phyloP scores from a whole-genome alignment of 192 early-diverging fungal species.

The Umbelopsis sp. region DNA sequence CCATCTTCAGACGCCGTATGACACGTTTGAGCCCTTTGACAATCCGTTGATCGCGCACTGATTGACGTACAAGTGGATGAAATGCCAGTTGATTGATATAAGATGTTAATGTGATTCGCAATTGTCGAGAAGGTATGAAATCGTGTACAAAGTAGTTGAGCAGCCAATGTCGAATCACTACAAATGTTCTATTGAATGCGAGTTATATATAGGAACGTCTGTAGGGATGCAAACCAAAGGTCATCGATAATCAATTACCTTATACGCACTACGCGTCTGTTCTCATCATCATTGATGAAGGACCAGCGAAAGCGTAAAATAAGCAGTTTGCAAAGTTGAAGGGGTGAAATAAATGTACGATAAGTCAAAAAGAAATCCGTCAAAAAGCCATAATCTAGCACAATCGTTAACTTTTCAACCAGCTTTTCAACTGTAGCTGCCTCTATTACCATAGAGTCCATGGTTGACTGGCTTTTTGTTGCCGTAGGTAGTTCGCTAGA shows the following conservation, averaged over 20 bases:
- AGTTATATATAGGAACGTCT: not conserved
- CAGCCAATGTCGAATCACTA: constrained; percentile 62
- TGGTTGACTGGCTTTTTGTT: too few species aligned
- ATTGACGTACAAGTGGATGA: constrained; percentile 40
- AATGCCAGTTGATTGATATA: constrained; percentile 41
- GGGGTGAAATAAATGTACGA: constrained; percentile 57
- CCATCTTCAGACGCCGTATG: constrained; percentile 32
- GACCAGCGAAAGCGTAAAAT: constrained; percentile 60
- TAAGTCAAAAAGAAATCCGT: constrained; percentile 67
- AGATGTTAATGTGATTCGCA: constrained; percentile 41
- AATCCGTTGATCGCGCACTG: constrained; percentile 53
- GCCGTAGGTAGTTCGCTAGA: not conserved
- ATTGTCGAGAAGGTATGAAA: constrained; percentile 43
- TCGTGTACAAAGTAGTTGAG: constrained; percentile 61
- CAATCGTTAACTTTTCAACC: constrained; percentile 55
- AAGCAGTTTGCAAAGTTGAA: constrained; percentile 53
- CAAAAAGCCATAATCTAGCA: constrained; percentile 60
- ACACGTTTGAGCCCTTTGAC: constrained; percentile 46
- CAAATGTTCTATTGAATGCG: constrained; percentile 45
- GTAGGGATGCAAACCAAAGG: not conserved
- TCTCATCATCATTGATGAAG: constrained; percentile 46
- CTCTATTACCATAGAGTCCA: constrained; percentile 23
- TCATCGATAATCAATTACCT: constrained; percentile 32
- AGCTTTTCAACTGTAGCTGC: constrained; percentile 62
- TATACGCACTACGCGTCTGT: constrained; percentile 54